Percentiles rank a stretch among this genome's conserved stretches.
phyloP scores from a whole-genome alignment of 2,329 filamentous ascomycete species.

The Parasarocladium wereldwijsianum region DNA sequence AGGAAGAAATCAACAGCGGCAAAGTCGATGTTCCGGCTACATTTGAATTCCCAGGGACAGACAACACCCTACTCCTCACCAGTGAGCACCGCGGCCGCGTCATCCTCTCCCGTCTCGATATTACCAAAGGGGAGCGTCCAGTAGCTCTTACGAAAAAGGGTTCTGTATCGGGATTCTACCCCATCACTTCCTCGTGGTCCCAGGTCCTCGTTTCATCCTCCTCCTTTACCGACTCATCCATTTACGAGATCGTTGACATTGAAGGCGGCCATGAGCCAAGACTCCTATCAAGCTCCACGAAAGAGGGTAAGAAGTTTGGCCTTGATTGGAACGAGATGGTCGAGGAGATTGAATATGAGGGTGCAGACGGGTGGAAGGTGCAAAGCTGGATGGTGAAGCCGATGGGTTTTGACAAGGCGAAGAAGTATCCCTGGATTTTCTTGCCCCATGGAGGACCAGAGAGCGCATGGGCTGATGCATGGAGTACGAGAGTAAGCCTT shows the following conservation, averaged over 20 bases:
- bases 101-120: constrained; percentile 17
- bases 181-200: constrained; percentile 11
- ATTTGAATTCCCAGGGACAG: constrained; percentile 20
- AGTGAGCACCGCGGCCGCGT: constrained; percentile 19
- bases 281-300: constrained; percentile 16
- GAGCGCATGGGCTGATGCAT: constrained; percentile 34
- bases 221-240: constrained; percentile 21
- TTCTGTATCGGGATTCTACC: constrained; percentile 14
- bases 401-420: constrained; percentile 18
- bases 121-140: constrained; percentile 14
- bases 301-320: constrained; percentile 16
- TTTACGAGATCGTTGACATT: constrained; percentile 21
- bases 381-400: constrained; percentile 26
- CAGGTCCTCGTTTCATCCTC: constrained; percentile 21
- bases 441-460: constrained; percentile 26
- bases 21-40: constrained; percentile 12
- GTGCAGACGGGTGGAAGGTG: constrained; percentile 18
- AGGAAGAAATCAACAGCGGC: constrained; percentile 9
- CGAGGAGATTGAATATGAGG: constrained; percentile 25
- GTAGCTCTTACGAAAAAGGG: constrained; percentile 12
- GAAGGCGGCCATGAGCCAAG: constrained; percentile 8
- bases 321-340: constrained; percentile 19
- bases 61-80: constrained; percentile 17
- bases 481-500: constrained; percentile 26
- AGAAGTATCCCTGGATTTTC: constrained; percentile 22